Evolutionary conservation across 2,329 filamentous ascomycete species (phyloP), one percentile per base, ranked within the genome.

Genomic region (Capronia americana): DNA sequence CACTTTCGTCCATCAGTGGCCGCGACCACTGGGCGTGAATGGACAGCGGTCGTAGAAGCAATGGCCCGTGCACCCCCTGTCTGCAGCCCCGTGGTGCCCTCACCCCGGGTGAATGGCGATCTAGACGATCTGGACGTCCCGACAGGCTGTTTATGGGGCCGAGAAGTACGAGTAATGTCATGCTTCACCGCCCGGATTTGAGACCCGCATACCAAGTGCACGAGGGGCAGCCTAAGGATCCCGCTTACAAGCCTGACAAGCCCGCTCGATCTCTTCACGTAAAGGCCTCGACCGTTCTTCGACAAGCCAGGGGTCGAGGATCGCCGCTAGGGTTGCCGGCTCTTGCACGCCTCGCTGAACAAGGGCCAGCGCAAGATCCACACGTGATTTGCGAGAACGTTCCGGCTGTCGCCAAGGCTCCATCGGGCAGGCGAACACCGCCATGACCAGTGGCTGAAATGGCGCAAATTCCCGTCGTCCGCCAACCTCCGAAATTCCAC

Each of bases 241-340:
- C 23, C 46, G 23, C 34, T 54, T 28, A n/a, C 48, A 26, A 54
- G 58, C 51, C 63, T 63, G 53, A 17, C 65, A 60, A 46, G 65
- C 68, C 24, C 59, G 65, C 34, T 64, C 57, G 28, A 73, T 66
- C 23, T 66, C 65, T 57, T 72, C 65, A 60, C 71, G 70, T 63
- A 73, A 65, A 56, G 74, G 71, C 32, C 73, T 75, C 57, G 79
- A 80, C 73, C 80, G 72, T 69, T 82, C 81, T 50, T 70, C 69
- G 20, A 72, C 71, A 55, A 75, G 72, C 81, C 81, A 82, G 26
- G 61, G 57, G 60, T 70, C 69, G 38, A 80, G 65, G 67, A 72
- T 69, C 61, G 64, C 56, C 54, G 63, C 67, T 62, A 72, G 57
- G 10, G 59, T 54, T 57, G 57, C 66, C 5, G 55, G 58, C 34